Conservation (phyloP, 2,329 filamentous ascomycete genomes). For the Fusarium veterinarium region DNA sequence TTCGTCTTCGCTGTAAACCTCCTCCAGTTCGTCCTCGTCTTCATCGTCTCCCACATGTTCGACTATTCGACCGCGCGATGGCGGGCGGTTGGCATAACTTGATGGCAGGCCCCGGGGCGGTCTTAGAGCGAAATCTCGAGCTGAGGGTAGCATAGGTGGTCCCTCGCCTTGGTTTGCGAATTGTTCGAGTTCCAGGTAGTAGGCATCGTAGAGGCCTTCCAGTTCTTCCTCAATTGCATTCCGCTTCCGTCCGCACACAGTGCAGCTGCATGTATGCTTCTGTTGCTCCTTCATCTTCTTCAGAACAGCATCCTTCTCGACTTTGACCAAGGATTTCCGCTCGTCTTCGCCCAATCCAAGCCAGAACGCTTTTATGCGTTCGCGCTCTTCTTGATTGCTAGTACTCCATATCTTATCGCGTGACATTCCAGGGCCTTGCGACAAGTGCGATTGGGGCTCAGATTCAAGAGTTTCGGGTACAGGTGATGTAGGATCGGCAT, state of each 20-base stretch:
- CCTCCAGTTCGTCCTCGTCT: conserved; percentile 66
- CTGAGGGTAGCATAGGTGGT: conserved; percentile 62
- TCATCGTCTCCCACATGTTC: conserved; percentile 71
- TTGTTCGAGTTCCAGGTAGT: conserved; percentile 97
- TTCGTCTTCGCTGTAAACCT: conserved; percentile 62
- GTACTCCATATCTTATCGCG: conserved; percentile 98
- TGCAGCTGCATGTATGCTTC: conserved; percentile 98
- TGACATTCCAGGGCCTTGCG: conserved; percentile 61
- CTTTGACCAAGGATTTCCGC: conserved; percentile 93
- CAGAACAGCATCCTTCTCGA: conserved; percentile 97
- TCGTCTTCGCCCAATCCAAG: conserved; percentile 93
- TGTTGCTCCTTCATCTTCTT: conserved; percentile 99
- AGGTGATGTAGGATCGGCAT: conserved; percentile 38
- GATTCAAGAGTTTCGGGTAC: conserved; percentile 28
- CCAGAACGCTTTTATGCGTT: conserved; percentile 99
- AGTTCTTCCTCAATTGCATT: conserved; percentile 98
- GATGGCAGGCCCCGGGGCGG: conserved; percentile 68
- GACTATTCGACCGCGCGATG: conserved; percentile 79
- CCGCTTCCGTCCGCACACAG: conserved; percentile 94
- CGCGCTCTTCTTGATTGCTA: conserved; percentile 90
- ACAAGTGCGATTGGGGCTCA: conserved; percentile 44
- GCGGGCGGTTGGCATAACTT: conserved; percentile 72
- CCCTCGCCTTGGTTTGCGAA: conserved; percentile 88
- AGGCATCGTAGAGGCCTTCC: conserved; percentile 96
- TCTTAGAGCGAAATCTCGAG: conserved; percentile 71